A percentile compares a stretch with the other conserved stretches of the same genome.
These are phyloP conservation scores for Suillus discolor DNA, from an alignment of 768 basidiomycete genomes.

Conservation along the genomic window DNA sequence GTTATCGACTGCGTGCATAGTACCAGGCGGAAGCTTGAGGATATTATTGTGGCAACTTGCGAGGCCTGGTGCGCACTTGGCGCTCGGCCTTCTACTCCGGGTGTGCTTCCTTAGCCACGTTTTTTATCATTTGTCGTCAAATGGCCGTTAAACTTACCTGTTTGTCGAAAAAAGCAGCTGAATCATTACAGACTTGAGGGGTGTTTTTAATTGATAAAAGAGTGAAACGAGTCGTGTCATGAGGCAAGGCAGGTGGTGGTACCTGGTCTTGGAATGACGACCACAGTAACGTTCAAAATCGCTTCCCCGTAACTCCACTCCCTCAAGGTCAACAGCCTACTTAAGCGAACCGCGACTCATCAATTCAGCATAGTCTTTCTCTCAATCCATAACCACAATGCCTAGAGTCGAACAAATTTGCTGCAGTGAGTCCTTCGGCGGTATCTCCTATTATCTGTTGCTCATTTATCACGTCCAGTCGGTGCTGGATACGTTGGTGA, in stretches of 20 bases:
- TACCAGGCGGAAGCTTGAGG: not conserved
- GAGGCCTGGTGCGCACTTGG: not conserved
- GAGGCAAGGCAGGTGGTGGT: not conserved
- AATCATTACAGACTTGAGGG: not conserved
- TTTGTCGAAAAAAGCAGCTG: conserved; percentile 2
- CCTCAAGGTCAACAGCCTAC: not conserved
- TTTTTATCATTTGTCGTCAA: not conserved
- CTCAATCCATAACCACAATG: conserved; percentile 16
- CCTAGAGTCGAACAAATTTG: conserved; percentile 78
- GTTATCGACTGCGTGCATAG: not conserved
- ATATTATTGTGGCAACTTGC: not conserved
- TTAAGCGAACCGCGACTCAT: not conserved
- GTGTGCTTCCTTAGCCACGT: not conserved
- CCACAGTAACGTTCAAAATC: not conserved
- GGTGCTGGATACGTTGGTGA: conserved; percentile 93
- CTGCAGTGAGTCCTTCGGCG: conserved; percentile 66
- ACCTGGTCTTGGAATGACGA: not conserved
- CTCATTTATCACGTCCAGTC: conserved; percentile 44
- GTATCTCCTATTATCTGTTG: conserved; percentile 5
- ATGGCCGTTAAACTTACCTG: not conserved
- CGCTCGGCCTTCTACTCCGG: not conserved
- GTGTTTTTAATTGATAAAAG: not conserved
- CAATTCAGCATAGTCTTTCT: not conserved
- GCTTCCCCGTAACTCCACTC: conserved; percentile 5
- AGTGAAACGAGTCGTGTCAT: not conserved